These are phyloP conservation scores for Trichoderma orchidacearum DNA, from an alignment of 495 filamentous ascomycete genomes.

Conservation along the genomic window DNA sequence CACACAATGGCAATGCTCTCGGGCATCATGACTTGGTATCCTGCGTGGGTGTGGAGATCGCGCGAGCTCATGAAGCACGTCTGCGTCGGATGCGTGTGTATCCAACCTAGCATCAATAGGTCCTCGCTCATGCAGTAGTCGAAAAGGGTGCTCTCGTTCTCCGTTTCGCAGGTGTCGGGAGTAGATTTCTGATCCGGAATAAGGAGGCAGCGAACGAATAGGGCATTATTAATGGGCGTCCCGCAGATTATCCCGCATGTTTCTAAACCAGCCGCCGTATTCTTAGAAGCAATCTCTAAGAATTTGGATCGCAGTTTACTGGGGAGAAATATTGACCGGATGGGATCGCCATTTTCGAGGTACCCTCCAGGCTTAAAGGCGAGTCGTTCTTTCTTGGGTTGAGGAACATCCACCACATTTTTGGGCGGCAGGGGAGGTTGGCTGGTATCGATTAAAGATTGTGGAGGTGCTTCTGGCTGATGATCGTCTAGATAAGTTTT, in stretches of 20 bases:
- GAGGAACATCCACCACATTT: conserved; percentile 11
- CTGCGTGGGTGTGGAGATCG: conserved; percentile 83
- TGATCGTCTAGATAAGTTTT: conserved; percentile 13
- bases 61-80: conserved; percentile 96
- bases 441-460: conserved; percentile 5
- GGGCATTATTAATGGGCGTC: conserved; percentile 77
- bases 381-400: conserved; percentile 17
- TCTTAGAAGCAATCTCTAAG: conserved; percentile 52
- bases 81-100: conserved; percentile 93
- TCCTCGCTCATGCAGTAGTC: conserved; percentile 81
- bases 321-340: conserved; percentile 82
- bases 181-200: conserved; percentile 87
- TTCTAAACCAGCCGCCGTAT: conserved; percentile 72
- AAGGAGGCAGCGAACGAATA: conserved; percentile 77
- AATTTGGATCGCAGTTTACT: conserved; percentile 58
- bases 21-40: conserved; percentile 86
- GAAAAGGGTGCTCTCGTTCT: conserved; percentile 69
- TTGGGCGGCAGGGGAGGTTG: conserved; percentile 24
- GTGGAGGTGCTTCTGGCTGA: conserved; percentile 5
- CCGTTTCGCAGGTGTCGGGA: conserved; percentile 84
- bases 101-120: conserved; percentile 87
- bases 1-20: conserved; percentile 97
- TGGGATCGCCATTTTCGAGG: conserved; percentile 72
- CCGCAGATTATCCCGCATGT: conserved; percentile 92
- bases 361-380: conserved; percentile 79